Evolutionary conservation across 164 flowering plant species (phyloP).

Genomic region (Euptelea pleiosperma): DNA sequence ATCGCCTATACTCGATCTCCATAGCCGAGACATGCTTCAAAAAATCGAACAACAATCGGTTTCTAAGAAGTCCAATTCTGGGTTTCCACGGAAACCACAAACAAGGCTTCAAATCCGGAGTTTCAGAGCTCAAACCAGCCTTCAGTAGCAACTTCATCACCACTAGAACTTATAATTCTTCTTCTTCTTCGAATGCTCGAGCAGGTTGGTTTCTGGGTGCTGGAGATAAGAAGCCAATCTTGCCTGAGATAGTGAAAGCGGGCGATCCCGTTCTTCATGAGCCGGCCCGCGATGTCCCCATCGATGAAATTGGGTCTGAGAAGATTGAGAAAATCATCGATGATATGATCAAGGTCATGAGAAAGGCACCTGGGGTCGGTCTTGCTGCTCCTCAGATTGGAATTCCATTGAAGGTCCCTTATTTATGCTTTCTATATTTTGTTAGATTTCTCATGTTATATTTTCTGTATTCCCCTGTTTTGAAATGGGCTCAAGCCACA

Average conservation of each 20-base stretch:
- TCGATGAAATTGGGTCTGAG: conserved; percentile 72
- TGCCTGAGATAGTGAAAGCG: conserved; percentile 69
- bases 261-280: conserved; percentile 97
- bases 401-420: conserved; percentile 54
- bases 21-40: conserved; percentile 19
- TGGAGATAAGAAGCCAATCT: conserved; percentile 41
- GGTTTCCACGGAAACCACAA: not conserved
- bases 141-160: conserved; percentile 10
- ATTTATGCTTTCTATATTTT: not conserved
- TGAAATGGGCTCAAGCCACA: not conserved
- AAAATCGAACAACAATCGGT: conserved; percentile 8
- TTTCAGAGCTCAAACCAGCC: conserved; percentile 1
- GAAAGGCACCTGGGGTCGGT: conserved; percentile 92
- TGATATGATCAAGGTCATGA: conserved; percentile 76
- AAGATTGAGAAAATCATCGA: conserved; percentile 75
- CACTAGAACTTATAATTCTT: conserved; percentile 16
- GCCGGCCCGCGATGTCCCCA: conserved; percentile 62
- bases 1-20: conserved; percentile 27
- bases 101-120: not conserved
- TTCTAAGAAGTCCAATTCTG: conserved; percentile 8
- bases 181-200: conserved; percentile 28
- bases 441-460: not conserved
- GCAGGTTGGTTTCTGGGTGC: conserved; percentile 81
- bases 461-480: not conserved
- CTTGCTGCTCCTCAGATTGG: conserved; percentile 98